A percentile compares a stretch with the other conserved stretches of the same genome.
Evolutionary conservation across 371 early-diverging fungal species (phyloP).

Genomic region (Mortierella sp.): DNA sequence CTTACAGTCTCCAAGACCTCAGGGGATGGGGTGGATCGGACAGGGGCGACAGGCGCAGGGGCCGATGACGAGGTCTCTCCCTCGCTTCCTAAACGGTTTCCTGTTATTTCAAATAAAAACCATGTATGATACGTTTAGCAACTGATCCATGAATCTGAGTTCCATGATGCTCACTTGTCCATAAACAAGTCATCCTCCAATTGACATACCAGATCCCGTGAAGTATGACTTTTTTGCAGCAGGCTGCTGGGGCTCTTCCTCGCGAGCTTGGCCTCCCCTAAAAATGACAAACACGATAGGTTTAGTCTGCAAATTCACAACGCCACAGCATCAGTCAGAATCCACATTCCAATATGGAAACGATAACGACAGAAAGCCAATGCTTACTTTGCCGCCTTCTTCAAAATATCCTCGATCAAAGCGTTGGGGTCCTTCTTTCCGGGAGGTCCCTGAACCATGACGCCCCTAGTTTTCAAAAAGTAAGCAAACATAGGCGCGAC

Average conservation of each 20-base stretch:
- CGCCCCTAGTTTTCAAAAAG: conserved; percentile 62
- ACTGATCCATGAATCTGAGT: not conserved
- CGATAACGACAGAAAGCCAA: not conserved
- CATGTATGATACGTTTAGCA: not conserved
- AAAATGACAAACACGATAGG: conserved; percentile 7
- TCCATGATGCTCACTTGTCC: not conserved
- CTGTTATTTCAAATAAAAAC: conserved; percentile 14
- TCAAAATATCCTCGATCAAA: conserved; percentile 83
- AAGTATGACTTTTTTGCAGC: conserved; percentile 63
- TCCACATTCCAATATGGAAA: not conserved
- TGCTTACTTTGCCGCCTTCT: conserved; percentile 83
- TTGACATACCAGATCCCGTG: conserved; percentile 70
- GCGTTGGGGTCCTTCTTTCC: conserved; percentile 66
- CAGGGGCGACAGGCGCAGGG: conserved; percentile 23
- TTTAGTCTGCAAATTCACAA: not conserved
- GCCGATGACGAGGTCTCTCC: conserved; percentile 68
- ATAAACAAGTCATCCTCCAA: too few species aligned
- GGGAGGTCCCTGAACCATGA: conserved; percentile 77
- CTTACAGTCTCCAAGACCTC: conserved; percentile 60
- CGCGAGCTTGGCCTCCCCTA: conserved; percentile 68
- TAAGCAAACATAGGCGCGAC: not conserved
- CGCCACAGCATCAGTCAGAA: not conserved
- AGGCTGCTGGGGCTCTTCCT: conserved; percentile 45
- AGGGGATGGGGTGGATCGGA: conserved; percentile 36
- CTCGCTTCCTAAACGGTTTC: conserved; percentile 73